Base-by-base conservation (phyloP, 176 grass and related monocot species). In the Carex scoparia region DNA sequence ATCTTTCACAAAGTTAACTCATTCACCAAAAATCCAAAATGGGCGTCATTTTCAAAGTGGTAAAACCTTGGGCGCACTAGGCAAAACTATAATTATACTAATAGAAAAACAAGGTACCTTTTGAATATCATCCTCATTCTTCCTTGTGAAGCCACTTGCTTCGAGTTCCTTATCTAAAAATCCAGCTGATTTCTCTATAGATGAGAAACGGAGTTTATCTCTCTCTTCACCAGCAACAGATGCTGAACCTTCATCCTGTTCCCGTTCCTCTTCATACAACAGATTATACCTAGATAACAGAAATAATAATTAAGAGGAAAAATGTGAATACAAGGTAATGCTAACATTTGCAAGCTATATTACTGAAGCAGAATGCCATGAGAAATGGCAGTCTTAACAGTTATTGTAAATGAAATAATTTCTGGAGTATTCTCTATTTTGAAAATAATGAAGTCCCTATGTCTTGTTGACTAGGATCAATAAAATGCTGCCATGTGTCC, bases 111-210 rank as follows among this genome's bases (percentile, higher is more conserved):
- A 37, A 56, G 69, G 19, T 56, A 98, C 91, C 88, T 88, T 98
- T 32, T 95, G 91, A 74, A 98, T 94, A 42, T 95, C 91, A 69
- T 89, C 91, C 76, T 98, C 87, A 78, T 98, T 91, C 69, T 95
- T 95, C 84, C 77, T 86, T 83, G 96, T 95, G 87, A 95, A 98
- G 28, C 93, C 96, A 92, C 96, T 95, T 61, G 91, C 96, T 76
- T 91, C 83, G 63, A 98, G 88, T 85, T 94, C 90, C 84, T 87
- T 94, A 81, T 98, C 96, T 86, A 98, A 89, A 48, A 86, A 88
- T 81, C 88, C 89, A 87, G 69, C 53, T 81, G 79, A 12, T 82
- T 89, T 98, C 77, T 91, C 79, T 72, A 98, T 64, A 18, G 90
- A 94, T 11, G 86, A 65, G 62, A 98, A 98, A 69, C 91, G 91